These are phyloP conservation scores for Didymella exigua DNA, from an alignment of 2,329 filamentous ascomycete genomes.

Conservation along the genomic window DNA sequence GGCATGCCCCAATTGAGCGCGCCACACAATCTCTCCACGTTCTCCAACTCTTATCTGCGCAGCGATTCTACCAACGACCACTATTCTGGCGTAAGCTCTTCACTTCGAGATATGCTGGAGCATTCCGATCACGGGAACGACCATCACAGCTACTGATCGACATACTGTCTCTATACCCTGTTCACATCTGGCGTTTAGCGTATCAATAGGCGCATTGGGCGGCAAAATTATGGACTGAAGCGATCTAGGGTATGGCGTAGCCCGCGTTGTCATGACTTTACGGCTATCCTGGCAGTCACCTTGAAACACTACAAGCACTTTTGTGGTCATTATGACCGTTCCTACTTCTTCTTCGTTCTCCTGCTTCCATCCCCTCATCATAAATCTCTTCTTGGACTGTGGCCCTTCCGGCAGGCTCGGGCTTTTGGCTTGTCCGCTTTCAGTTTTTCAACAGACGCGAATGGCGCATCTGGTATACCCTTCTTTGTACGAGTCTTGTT, in stretches of 20 bases:
- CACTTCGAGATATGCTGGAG: slow-evolving; percentile 46
- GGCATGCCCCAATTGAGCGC: slow-evolving; percentile 48
- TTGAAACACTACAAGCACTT: neutral
- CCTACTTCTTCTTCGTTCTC: slow-evolving; percentile 3
- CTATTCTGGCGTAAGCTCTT: slow-evolving; percentile 44
- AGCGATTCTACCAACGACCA: slow-evolving; percentile 44
- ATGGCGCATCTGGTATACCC: slow-evolving; percentile 39
- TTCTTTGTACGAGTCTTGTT: slow-evolving; percentile 44
- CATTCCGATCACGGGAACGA: slow-evolving; percentile 39
- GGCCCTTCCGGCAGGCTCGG: slow-evolving; percentile 11
- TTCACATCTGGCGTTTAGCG: slow-evolving; percentile 10
- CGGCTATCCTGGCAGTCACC: slow-evolving; percentile 1
- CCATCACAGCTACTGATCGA: slow-evolving; percentile 27
- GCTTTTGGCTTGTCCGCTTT: slow-evolving; percentile 3
- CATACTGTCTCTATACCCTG: neutral
- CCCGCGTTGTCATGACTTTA: slow-evolving; percentile 10
- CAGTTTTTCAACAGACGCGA: slow-evolving; percentile 17
- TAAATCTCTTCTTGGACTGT: slow-evolving; percentile 2
- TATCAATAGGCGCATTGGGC: slow-evolving; percentile 4
- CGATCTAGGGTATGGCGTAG: slow-evolving; percentile 6
- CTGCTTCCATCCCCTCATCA: neutral
- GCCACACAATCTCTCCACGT: slow-evolving; percentile 48
- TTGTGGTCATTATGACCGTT: neutral
- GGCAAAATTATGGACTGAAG: slow-evolving; percentile 11
- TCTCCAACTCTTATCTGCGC: slow-evolving; percentile 47